Conservation (phyloP, 441 rosid genomes). For the Eruca vesicaria region DNA sequence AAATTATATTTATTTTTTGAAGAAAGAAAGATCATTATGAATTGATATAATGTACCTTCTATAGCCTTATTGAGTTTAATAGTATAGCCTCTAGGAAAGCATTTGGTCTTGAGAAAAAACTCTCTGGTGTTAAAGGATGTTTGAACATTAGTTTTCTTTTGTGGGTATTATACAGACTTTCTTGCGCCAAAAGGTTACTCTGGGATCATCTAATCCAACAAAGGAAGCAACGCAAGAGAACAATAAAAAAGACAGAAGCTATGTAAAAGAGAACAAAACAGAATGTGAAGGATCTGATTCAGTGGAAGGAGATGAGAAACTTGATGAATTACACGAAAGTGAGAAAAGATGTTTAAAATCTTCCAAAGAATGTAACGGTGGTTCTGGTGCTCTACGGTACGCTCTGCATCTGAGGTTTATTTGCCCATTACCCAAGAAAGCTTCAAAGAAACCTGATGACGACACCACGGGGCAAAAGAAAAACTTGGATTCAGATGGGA, state of each 20-base stretch:
- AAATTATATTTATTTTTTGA: not conserved
- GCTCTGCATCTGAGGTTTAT: slow-evolving; percentile 90
- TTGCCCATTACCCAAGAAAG: slow-evolving; percentile 65
- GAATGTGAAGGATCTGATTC: slow-evolving; percentile 37
- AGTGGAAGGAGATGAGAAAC: slow-evolving; percentile 31
- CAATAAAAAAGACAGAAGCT: slow-evolving; percentile 26
- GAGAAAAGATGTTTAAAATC: slow-evolving; percentile 47
- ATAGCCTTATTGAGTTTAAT: slow-evolving; percentile 4
- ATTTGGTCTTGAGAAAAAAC: not conserved
- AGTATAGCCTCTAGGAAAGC: slow-evolving; percentile 7
- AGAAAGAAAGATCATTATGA: not conserved
- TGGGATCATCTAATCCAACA: slow-evolving; percentile 57
- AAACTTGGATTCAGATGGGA: slow-evolving; percentile 41
- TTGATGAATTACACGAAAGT: slow-evolving; percentile 29
- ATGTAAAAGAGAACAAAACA: slow-evolving; percentile 14
- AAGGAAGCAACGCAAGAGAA: slow-evolving; percentile 45
- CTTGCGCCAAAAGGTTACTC: slow-evolving; percentile 85
- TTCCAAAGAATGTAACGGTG: slow-evolving; percentile 48
- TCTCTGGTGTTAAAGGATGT: no score
- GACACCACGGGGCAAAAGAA: slow-evolving; percentile 40
- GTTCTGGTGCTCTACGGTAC: slow-evolving; percentile 78
- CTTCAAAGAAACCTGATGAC: slow-evolving; percentile 52
- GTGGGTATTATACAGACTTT: slow-evolving; percentile 60
- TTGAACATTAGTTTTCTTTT: not conserved
- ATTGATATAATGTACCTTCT: not conserved